Evolutionary conservation across 345 rosid genomes (phyloP), one percentile per base, ranked within the genome.

Genomic region (Physaria fendleri): DNA sequence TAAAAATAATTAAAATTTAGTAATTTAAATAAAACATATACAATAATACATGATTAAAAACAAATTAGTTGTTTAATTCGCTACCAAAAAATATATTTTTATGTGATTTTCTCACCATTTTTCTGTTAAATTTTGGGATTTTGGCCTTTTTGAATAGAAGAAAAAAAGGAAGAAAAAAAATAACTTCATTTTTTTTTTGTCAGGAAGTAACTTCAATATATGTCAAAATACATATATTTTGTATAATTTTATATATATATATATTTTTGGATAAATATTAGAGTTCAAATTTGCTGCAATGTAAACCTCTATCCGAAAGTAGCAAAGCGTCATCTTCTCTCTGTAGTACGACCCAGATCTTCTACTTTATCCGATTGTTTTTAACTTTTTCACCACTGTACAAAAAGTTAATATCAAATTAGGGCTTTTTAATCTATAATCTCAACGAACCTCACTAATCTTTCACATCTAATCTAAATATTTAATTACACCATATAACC

Each of bases 261-360:
- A 29, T n/a, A 1, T 13, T 21, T 32, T 25, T 16, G 61, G 46
- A 53, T 51, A 62, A 62, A 27, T 49, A 39, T 37, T 37, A 47
- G 49, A 38, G 49, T 42, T 27, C 40, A 56, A 56, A 49, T 24
- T 65, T 18, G 29, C 63, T 55, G 55, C 12, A 5, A 44, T 55
- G 8, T 55, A 65, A 63, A n/a, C n/a, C 22, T 64, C 14, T 46
- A 33, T 45, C 56, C 18, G 32, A 38, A 56, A 20, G 15, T 9
- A 28, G 71, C 23, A 65, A 22, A 20, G 32, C 48, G 33, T 65
- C 62, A 65, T 53, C 34, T 40, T 21, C 33, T 50, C 59, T 51
- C 16, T 34, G n/a, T 22, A 10, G 33, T 40, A 62, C 23, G 23
- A 37, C 18, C 5, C n/a, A n/a, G 6, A 52, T 49, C 8, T n/a